These are phyloP conservation scores for Tylopilus sp. DNA, from an alignment of 768 basidiomycete species.

Conservation along the genomic window DNA sequence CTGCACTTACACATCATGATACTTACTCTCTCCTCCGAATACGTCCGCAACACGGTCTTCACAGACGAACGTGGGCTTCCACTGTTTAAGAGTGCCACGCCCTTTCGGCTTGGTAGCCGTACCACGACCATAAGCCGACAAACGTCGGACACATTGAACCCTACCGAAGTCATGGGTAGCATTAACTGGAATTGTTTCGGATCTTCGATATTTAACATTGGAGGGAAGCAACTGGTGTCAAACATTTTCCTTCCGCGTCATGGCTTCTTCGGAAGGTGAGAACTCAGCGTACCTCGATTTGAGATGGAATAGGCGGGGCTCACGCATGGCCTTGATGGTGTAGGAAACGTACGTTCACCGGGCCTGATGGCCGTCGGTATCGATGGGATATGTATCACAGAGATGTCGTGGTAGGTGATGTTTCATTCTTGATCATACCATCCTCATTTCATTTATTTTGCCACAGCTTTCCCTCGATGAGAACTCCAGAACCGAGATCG, in stretches of 20 bases:
- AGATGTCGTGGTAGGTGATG: constrained; percentile 12
- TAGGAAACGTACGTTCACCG: constrained; percentile 30
- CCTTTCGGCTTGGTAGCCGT: constrained; percentile 14
- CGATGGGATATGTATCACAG: constrained; percentile 26
- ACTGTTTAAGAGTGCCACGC: constrained; percentile 25
- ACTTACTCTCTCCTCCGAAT: constrained; percentile 24
- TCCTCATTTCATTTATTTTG: neutral
- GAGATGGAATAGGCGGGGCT: neutral
- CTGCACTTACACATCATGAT: constrained; percentile 12
- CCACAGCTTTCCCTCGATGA: constrained; percentile 22
- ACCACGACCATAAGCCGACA: constrained; percentile 21
- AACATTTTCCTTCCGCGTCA: constrained; percentile 19
- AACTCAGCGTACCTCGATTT: neutral
- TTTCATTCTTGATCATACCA: neutral
- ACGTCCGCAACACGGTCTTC: constrained; percentile 26
- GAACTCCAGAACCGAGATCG: constrained; percentile 9
- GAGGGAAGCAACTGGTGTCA: constrained; percentile 24
- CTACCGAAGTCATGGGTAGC: constrained; percentile 27
- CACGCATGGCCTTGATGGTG: neutral
- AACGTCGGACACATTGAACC: constrained; percentile 3
- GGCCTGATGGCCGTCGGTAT: constrained; percentile 31
- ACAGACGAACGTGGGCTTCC: constrained; percentile 27
- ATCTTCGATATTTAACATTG: constrained; percentile 30
- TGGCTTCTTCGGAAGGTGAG: constrained; percentile 19
- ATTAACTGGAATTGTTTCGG: constrained; percentile 32